Percentiles rank a stretch among this genome's conserved stretches.
Conservation (phyloP, 108 stramenopile species). For the Fragilaria crotonensis region DNA sequence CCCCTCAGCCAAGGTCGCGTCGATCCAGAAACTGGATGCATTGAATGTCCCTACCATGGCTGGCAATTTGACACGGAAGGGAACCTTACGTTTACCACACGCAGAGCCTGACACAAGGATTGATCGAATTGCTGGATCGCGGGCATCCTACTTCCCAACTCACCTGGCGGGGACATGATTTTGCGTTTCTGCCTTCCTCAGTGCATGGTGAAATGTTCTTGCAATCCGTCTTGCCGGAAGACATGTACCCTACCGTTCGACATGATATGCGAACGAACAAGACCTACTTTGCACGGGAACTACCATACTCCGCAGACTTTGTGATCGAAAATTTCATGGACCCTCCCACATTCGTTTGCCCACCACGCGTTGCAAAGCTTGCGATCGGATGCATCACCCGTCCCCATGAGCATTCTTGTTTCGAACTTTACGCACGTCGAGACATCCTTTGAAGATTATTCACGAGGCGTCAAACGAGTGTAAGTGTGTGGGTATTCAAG, state of each 20-base stretch:
- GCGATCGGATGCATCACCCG: conserved; percentile 33
- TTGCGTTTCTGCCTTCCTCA: conserved; percentile 32
- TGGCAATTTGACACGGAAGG: conserved; percentile 78
- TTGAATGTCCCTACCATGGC: conserved; percentile 86
- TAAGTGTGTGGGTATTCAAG: conserved; percentile 2
- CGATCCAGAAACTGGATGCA: conserved; percentile 32
- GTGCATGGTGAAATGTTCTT: conserved; percentile 28
- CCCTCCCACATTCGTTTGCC: conserved; percentile 77
- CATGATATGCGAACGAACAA: conserved; percentile 15
- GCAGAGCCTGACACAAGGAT: too few species aligned
- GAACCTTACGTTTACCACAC: conserved; percentile 61
- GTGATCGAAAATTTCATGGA: conserved; percentile 68
- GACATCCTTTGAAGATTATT: conserved; percentile 23
- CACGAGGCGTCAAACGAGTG: conserved; percentile 18
- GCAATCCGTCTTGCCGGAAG: conserved; percentile 23
- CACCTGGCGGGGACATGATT: conserved; percentile 42
- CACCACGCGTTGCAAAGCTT: conserved; percentile 21
- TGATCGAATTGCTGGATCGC: too few species aligned
- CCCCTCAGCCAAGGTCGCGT: conserved; percentile 83
- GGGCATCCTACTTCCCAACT: conserved; percentile 25
- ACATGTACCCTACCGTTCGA: conserved; percentile 8
- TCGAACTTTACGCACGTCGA: conserved; percentile 38
- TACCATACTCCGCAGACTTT: conserved; percentile 75
- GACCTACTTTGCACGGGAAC: conserved; percentile 50
- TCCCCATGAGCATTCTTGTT: conserved; percentile 23